Percentiles rank a stretch among this genome's conserved stretches.
Conservation (phyloP, 495 filamentous ascomycete genomes). For the Aspergillus saccharolyticus region DNA sequence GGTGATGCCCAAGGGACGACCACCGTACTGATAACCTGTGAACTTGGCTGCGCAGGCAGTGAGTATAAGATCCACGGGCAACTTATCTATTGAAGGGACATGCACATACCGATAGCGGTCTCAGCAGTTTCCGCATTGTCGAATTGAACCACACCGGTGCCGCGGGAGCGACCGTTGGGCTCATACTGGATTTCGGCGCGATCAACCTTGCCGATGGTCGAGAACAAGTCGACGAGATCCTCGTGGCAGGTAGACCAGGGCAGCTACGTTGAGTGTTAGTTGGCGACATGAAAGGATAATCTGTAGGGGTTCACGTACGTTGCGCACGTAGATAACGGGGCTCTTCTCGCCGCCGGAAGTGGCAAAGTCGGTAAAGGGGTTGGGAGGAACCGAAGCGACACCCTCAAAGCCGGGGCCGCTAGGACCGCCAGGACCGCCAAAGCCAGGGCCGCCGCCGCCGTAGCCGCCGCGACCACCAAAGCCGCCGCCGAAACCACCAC, state of each 20-base stretch:
- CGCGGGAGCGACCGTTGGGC: constrained; percentile 88
- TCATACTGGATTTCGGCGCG: constrained; percentile 98
- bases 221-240: constrained; percentile 92
- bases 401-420: constrained; percentile 25
- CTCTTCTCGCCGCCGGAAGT: constrained; percentile 81
- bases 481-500: constrained; percentile 46
- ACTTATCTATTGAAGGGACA: not conserved
- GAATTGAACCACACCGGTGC: constrained; percentile 93
- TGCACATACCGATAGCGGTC: constrained; percentile 72
- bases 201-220: constrained; percentile 95
- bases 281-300: too few species aligned
- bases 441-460: constrained; percentile 48
- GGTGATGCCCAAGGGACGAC: constrained; percentile 83
- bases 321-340: constrained; percentile 88
- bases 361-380: constrained; percentile 92
- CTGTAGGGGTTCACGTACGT: constrained; percentile 51
- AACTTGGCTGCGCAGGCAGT: constrained; percentile 67
- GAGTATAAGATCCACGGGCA: constrained; percentile 4
- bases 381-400: constrained; percentile 58
- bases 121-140: constrained; percentile 78
- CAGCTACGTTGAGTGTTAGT: constrained; percentile 60
- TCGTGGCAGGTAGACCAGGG: constrained; percentile 99
- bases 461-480: constrained; percentile 51
- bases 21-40: constrained; percentile 95
- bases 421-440: constrained; percentile 41